phyloP scores from a whole-genome alignment of 108 stramenopile species.

The Skeletonema marinoi region DNA sequence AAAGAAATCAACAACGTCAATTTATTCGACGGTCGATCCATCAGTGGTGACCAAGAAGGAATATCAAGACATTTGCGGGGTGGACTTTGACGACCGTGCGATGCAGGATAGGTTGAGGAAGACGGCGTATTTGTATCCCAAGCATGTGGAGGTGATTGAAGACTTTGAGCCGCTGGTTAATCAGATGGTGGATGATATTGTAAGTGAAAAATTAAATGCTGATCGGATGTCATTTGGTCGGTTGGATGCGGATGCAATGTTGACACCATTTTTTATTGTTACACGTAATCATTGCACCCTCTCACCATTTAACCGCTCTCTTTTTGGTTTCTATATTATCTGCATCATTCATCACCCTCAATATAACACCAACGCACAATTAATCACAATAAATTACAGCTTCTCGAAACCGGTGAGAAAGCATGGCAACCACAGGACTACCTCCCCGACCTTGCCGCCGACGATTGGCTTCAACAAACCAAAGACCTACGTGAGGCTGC shows the following conservation, averaged over 20 bases:
- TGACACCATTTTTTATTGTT: neutral
- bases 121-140: constrained; percentile 82
- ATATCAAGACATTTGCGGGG: constrained; percentile 82
- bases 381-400: constrained; percentile 38
- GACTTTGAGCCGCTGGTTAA: constrained; percentile 83
- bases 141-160: constrained; percentile 91
- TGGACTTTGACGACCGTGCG: constrained; percentile 58
- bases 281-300: neutral
- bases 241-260: neutral
- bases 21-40: constrained; percentile 70
- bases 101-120: constrained; percentile 57
- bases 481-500: constrained; percentile 79
- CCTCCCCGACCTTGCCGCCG: constrained; percentile 82
- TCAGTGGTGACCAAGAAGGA: constrained; percentile 78
- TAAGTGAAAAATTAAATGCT: constrained; percentile 46
- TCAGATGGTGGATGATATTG: constrained; percentile 82
- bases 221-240: neutral
- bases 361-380: neutral
- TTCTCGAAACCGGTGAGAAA: constrained; percentile 87
- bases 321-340: neutral
- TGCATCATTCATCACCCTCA: neutral
- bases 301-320: constrained; percentile 1
- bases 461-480: constrained; percentile 73
- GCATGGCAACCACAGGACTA: constrained; percentile 93
- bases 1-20: neutral